These are phyloP conservation scores for Hyaloscypha variabilis DNA, from an alignment of 495 filamentous ascomycete species.

Conservation along the genomic window DNA sequence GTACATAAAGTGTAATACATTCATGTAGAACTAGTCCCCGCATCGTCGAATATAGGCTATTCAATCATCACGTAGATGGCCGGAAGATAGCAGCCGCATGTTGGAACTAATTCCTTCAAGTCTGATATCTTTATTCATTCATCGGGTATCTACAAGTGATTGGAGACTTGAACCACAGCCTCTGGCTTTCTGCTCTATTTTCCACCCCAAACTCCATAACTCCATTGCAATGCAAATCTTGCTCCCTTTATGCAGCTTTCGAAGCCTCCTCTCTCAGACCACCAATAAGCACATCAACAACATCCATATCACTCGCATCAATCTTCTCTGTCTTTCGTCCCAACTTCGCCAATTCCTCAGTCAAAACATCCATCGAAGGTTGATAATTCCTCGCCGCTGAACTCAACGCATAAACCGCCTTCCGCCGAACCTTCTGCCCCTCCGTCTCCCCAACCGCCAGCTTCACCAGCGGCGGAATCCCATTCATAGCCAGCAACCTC, in stretches of 20 bases:
- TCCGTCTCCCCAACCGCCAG: constrained; percentile 60
- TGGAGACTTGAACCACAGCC: background rate
- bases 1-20: constrained; percentile 22
- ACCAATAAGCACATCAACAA: constrained; percentile 72
- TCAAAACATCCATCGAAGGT: constrained; percentile 68
- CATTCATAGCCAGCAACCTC: constrained; percentile 70
- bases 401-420: constrained; percentile 86
- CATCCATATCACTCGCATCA: constrained; percentile 84
- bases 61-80: background rate
- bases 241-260: constrained; percentile 7
- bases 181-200: background rate
- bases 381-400: constrained; percentile 85
- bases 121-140: background rate
- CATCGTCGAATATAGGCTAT: background rate
- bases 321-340: constrained; percentile 50
- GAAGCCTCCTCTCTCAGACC: constrained; percentile 58
- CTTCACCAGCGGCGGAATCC: constrained; percentile 66
- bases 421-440: constrained; percentile 68
- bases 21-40: background rate
- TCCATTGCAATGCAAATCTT: constrained; percentile 26
- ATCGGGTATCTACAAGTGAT: background rate
- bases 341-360: constrained; percentile 58
- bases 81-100: background rate
- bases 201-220: constrained; percentile 15
- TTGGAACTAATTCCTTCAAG: background rate